Base-by-base conservation (phyloP, 2,329 filamentous ascomycete species). In the Paraphoma sp. region DNA sequence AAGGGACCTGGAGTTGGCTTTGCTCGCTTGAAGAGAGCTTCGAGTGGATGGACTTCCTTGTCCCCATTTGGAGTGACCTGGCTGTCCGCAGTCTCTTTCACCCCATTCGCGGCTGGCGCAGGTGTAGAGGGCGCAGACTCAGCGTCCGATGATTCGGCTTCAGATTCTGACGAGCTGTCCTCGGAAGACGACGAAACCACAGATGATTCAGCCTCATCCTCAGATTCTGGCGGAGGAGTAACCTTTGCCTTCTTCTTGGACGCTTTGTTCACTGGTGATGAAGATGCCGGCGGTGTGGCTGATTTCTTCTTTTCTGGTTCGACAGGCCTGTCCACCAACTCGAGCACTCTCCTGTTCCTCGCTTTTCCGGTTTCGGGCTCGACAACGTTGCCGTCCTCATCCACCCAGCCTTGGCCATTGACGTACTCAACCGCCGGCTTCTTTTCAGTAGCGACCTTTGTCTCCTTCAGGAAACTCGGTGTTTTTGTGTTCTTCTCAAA, bases 341-440 rank as follows among this genome's bases (percentile, higher is more conserved):
- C 72, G 43, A 75, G 29, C 2, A 70, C 67, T 53, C 74, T 66
- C 46, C 65, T 69, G 23, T 72, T 71, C 38, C 68, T 70, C 17
- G 71, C 74, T 52, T 73, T 76, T 7, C 70, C 70, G 11, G 71
- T 75, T 60, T 80, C 79, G 17, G 75, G 77, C 74, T 96, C 91
- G 2, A 96, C 85, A 1, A 97, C 79, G 53, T 88, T 86, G 6
- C 93, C 93, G 14, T 89, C 81, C 59, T 87, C 86, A 67, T 97
- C 89, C 0, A 97, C 84, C 94, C 95, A 98, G 1, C 94, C 94
- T 69, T 90, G 89, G 18, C 90, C 93, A 51, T 97, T 89, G 41
- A 95, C 85, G 73, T 89, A 97, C 53, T 89, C 87, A 2, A 82
- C 76, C 40, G 83, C 81, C n/a, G 81, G 74, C 45, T 82, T 82